Evolutionary conservation across 2,329 filamentous ascomycete species (phyloP).

Genomic region (Nigrograna mackinnonii): DNA sequence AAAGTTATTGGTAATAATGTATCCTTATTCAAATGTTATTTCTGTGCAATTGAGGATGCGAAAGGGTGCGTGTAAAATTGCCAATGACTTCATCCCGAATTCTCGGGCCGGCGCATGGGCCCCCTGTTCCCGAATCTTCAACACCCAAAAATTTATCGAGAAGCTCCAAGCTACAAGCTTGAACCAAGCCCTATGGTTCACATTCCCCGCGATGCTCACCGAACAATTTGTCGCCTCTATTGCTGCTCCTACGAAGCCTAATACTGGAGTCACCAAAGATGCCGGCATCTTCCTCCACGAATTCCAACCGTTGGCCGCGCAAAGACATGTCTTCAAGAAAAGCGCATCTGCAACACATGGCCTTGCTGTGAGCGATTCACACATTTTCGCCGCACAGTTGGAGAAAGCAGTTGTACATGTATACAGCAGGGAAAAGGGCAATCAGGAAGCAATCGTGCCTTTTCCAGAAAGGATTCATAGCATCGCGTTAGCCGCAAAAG

Average conservation of each 20-base stretch:
- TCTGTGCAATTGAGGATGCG: no score
- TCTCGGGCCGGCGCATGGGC: neutral
- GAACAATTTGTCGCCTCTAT: slow-evolving; percentile 56
- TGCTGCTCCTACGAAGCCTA: slow-evolving; percentile 44
- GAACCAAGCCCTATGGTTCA: slow-evolving; percentile 3
- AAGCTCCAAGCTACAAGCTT: slow-evolving; percentile 8
- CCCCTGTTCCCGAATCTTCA: slow-evolving; percentile 3
- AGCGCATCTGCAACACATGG: slow-evolving; percentile 79
- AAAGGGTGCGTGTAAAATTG: no score
- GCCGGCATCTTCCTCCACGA: slow-evolving; percentile 86
- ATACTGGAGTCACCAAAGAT: slow-evolving; percentile 66
- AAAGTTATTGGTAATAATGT: no score
- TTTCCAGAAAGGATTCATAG: slow-evolving; percentile 87
- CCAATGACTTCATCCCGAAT: slow-evolving; percentile 1
- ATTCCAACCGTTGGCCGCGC: slow-evolving; percentile 74
- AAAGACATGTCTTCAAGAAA: slow-evolving; percentile 86
- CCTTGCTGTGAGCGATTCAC: slow-evolving; percentile 76
- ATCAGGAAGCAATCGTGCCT: slow-evolving; percentile 84
- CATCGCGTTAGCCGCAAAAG: slow-evolving; percentile 70
- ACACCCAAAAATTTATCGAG: slow-evolving; percentile 13
- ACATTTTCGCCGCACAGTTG: slow-evolving; percentile 88
- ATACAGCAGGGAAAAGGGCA: slow-evolving; percentile 80
- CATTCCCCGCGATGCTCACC: slow-evolving; percentile 48
- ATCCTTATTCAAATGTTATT: no score
- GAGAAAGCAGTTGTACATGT: slow-evolving; percentile 94